Evolutionary conservation across 441 rosid genomes (phyloP), one percentile per base, ranked within the genome.

Genomic region (Populus hybrid): DNA sequence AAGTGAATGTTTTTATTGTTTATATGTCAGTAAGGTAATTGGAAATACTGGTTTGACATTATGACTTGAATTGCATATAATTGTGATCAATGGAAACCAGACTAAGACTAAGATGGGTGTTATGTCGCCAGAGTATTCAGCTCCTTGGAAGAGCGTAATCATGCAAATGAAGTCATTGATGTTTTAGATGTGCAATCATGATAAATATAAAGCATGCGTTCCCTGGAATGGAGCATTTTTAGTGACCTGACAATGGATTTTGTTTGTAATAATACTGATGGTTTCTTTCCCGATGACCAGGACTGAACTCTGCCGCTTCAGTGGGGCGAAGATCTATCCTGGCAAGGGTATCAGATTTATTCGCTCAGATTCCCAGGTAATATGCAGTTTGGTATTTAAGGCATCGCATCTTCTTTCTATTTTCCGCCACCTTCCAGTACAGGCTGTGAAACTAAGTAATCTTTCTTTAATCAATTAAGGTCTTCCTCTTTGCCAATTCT

Each of bases 401-500:
- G 57, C 57, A 14, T 46, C 5, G 0, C 57, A 14, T 46, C 3
- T 21, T 42, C 10, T 32, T 0, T 46, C 23, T 8, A 12, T 34
- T 35, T 19, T 46, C 57, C 19, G 0, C 19, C 18, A 46, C 57
- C 57, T 14, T 46, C 18, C 57, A 46, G 57, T 4, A 46, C 57
- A 5, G 57, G 57, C 57, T 14, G 57, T 5, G 19, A 46, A 46
- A 46, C 57, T 65, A 59, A 5, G 3, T 19, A 42, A 7, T 14
- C 7, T 24, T 75, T 14, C 23, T 10, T 32, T 11, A 1, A 32
- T 32, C 28, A 23, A 18, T 53, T 16, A 68, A 84, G 87, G 85
- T 80, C n/a, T 84, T 84, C 82, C 83, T 84, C 73, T 84, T 84
- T 28, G 79, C 85, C 14, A 84, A 82, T 66, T 84, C 87, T 18